Base-by-base conservation (phyloP, 2,329 filamentous ascomycete species). In the Colletotrichum trifolii region DNA sequence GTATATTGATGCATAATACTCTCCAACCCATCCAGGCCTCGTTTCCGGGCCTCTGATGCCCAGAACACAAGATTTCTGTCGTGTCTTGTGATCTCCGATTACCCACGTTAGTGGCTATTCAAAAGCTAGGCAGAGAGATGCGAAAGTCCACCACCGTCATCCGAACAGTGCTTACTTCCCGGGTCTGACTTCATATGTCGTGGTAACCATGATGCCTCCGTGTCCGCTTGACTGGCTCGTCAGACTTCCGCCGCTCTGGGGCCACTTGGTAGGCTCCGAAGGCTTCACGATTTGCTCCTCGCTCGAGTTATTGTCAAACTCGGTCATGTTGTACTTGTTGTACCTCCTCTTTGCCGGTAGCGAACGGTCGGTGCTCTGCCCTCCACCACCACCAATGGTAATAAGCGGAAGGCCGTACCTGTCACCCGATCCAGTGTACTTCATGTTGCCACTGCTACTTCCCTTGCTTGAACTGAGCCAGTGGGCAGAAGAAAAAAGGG, bases 401-500 rank as follows among this genome's bases (percentile, higher is more conserved):
- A 64, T 68, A 8, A 75, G 56, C 1, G 69, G 64, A 15, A 75
- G 69, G 15, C 71, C 68, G 60, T 70, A 70, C 8, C 59, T 72
- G 55, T 73, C 71, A 36, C 56, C 57, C 52, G 70, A 73, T n/a
- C 68, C 71, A 5, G 66, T 64, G 52, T 70, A 69, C 36, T 54
- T 64, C 42, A 54, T 43, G 49, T 73, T 71, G 8, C 70, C 65
- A 25, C 64, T 70, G 36, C 72, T 75, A 64, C 72, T 74, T 11
- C 72, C 70, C 25, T 76, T 73, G 60, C 73, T 73, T n/a, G 74
- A 73, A 9, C 70, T 70, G 57, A 77, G 70, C 76, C 76, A 77
- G 35, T 70, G 69, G 12, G 69, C 68, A 8, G 69, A 70, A 4
- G 73, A 75, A 71, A 81, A 79, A 12, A 79, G 69, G 2, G 78